Conservation (phyloP, 371 early-diverging fungal genomes). For the Mortierella sp. region DNA sequence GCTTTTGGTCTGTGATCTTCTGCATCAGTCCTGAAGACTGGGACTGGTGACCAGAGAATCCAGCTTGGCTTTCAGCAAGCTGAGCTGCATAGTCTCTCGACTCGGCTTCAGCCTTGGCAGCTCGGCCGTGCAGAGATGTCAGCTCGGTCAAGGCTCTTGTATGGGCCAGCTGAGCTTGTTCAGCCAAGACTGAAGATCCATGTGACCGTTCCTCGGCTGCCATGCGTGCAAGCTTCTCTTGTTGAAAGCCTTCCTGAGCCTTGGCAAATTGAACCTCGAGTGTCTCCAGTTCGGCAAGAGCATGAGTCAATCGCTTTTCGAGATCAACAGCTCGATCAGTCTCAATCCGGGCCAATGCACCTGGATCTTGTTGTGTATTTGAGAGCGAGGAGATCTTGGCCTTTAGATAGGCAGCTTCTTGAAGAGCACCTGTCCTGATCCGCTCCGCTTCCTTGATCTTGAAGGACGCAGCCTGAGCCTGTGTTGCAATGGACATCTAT, state of each 20-base stretch:
- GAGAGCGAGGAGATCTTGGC: slow-evolving; percentile 49
- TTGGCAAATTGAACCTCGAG: slow-evolving; percentile 46
- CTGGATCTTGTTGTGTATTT: slow-evolving; percentile 16
- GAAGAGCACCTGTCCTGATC: slow-evolving; percentile 59
- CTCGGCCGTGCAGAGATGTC: slow-evolving; percentile 51
- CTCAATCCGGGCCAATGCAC: slow-evolving; percentile 50
- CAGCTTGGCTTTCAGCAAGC: slow-evolving; percentile 24
- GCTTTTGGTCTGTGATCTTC: slow-evolving; percentile 15
- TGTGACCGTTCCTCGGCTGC: slow-evolving; percentile 57
- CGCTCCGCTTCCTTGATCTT: slow-evolving; percentile 57
- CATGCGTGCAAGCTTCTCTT: slow-evolving; percentile 53
- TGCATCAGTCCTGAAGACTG: slow-evolving; percentile 5
- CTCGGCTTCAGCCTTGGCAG: slow-evolving; percentile 55
- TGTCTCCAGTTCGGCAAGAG: slow-evolving; percentile 55
- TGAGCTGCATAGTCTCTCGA: slow-evolving; percentile 50
- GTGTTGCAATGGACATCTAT: slow-evolving; percentile 50
- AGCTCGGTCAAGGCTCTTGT: slow-evolving; percentile 57
- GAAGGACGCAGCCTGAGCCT: slow-evolving; percentile 58
- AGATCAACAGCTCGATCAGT: slow-evolving; percentile 53
- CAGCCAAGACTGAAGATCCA: slow-evolving; percentile 55
- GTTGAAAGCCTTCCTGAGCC: slow-evolving; percentile 52
- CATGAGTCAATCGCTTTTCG: slow-evolving; percentile 55
- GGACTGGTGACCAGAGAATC: slow-evolving; percentile 16
- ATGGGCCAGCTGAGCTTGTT: slow-evolving; percentile 59
- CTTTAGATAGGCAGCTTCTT: slow-evolving; percentile 64